Evolutionary conservation across 768 basidiomycete genomes (phyloP).

Genomic region (Rhizopogon vesiculosus): DNA sequence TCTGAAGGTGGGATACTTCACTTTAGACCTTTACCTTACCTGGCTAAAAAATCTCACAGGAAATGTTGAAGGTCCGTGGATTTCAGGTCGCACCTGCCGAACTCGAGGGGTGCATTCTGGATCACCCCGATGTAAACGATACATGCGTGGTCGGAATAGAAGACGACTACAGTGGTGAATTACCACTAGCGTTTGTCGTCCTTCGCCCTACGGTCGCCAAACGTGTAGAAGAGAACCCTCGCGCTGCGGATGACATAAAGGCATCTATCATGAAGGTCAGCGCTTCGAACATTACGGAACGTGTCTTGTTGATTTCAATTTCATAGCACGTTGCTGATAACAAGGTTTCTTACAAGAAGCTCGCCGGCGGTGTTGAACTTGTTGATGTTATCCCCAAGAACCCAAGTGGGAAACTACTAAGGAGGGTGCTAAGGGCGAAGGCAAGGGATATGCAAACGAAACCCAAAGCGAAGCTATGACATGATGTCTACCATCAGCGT

Average conservation of each 20-base stretch:
- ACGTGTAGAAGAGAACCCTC: conserved; percentile 27
- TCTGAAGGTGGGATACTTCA: conserved; percentile 48
- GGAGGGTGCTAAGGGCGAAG: conserved; percentile 48
- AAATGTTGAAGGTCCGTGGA: conserved; percentile 65
- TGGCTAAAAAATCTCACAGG: conserved; percentile 31
- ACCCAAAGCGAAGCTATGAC: conserved; percentile 24
- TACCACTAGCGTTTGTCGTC: conserved; percentile 69
- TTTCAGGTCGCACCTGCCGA: conserved; percentile 63
- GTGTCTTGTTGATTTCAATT: not conserved
- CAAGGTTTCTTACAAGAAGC: conserved; percentile 56
- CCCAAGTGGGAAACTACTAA: conserved; percentile 63
- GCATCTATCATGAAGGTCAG: conserved; percentile 51
- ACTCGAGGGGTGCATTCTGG: conserved; percentile 59
- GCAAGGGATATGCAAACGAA: conserved; percentile 28
- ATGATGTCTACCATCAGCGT: too few relatives aligned
- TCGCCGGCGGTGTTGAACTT: conserved; percentile 60
- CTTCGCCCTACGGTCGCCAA: conserved; percentile 35
- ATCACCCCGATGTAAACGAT: conserved; percentile 57
- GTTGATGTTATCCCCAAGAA: conserved; percentile 64
- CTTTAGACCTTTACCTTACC: not conserved
- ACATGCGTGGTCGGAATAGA: conserved; percentile 61
- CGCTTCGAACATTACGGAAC: not conserved
- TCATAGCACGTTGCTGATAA: conserved; percentile 51
- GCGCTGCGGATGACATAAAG: conserved; percentile 31
- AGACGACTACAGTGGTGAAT: conserved; percentile 73